Evolutionary conservation across 345 rosid genomes (phyloP), one percentile per base, ranked within the genome.

Genomic region (Erucastrum elatum): DNA sequence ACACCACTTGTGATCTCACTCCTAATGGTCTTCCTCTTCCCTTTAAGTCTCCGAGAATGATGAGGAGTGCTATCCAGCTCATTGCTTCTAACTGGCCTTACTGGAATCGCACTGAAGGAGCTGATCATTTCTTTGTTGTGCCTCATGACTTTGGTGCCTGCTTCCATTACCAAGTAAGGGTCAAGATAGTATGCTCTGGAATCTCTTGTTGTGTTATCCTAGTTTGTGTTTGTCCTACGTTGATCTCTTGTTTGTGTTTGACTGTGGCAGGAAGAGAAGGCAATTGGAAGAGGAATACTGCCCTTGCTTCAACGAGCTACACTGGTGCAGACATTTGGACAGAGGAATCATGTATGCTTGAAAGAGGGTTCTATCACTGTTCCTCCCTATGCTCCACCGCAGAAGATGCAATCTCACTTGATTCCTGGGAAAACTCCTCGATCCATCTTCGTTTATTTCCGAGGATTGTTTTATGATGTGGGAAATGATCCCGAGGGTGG

Each of bases 81-180:
- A 89, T 95, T 81, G 89, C 99, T 77, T 86, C 97, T 4, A 93
- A 88, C 71, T 95, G 98, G 98, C 98, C 96, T 11, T 93, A 89
- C 56, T 95, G 99, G 99, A 95, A 95, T 70, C 87, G 97, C 29
- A 91, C 98, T 0, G 99, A 93, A 80, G 98, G 98, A 64, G 91
- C 97, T 13, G 94, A 95, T 82, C 99, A 95, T 82, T 95, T 95
- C 83, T 93, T 95, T 77, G 85, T 95, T 7, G 93, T 89, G 73
- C 99, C 99, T 39, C 97, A 91, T 87, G 99, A 95, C 81, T 95
- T 95, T 80, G 99, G 98, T 76, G 93, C 97, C 56, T 95, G 99
- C 87, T 95, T 95, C 81, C 99, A 95, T 80, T 95, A 95, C 81
- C 98, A 88, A 80, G 98, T 93, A 81, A 84, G 21, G 21, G 73